phyloP scores from a whole-genome alignment of 768 basidiomycete species.

The Pholiota molesta region DNA sequence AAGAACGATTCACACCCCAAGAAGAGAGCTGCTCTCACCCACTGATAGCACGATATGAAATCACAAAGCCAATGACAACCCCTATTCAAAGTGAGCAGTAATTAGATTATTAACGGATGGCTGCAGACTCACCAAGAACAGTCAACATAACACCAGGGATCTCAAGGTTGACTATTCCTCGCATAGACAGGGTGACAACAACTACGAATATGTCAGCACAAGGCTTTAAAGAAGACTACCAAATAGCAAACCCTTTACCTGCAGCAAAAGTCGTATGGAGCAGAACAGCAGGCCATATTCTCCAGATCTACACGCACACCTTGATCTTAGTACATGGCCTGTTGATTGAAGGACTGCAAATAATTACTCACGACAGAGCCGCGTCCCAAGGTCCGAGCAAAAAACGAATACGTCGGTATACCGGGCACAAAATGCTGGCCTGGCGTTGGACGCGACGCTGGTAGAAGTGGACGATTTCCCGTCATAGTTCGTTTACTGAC shows the following conservation, averaged over 20 bases:
- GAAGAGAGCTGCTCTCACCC: slow-evolving; percentile 40
- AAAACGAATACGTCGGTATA: slow-evolving; percentile 27
- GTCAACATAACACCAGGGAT: slow-evolving; percentile 64
- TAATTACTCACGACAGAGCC: slow-evolving; percentile 31
- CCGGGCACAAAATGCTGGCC: slow-evolving; percentile 20
- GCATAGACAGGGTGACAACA: slow-evolving; percentile 46
- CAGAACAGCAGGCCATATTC: slow-evolving; percentile 70
- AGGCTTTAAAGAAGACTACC: background rate
- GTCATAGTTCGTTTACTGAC: slow-evolving; percentile 19
- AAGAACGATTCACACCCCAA: no score
- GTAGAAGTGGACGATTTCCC: slow-evolving; percentile 26
- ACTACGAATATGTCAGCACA: slow-evolving; percentile 26
- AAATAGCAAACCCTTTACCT: slow-evolving; percentile 28
- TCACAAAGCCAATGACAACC: slow-evolving; percentile 64
- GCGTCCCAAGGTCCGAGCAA: slow-evolving; percentile 37
- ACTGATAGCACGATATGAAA: slow-evolving; percentile 64
- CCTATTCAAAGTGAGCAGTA: slow-evolving; percentile 26
- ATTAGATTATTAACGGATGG: background rate
- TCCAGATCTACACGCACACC: slow-evolving; percentile 48
- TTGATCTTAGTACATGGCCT: background rate
- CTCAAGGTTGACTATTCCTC: slow-evolving; percentile 38
- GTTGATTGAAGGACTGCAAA: background rate
- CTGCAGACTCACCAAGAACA: slow-evolving; percentile 47
- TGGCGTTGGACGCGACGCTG: slow-evolving; percentile 28
- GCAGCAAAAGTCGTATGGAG: slow-evolving; percentile 61